phyloP scores from a whole-genome alignment of 2,329 filamentous ascomycete genomes.

The Calonectria pseudoreteaudii region DNA sequence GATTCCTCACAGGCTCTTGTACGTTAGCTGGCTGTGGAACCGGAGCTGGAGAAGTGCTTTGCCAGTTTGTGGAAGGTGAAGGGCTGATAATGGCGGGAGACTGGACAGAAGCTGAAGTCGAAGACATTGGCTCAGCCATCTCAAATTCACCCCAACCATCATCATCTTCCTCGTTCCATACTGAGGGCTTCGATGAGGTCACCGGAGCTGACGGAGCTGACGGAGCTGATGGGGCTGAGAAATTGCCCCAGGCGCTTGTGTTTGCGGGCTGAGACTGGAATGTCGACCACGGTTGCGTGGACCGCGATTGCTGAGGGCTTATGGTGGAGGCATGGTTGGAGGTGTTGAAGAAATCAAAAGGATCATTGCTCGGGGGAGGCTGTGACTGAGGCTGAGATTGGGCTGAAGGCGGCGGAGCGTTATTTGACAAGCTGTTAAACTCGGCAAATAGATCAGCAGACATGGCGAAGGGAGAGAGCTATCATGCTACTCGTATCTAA shows the following conservation, averaged over 20 bases:
- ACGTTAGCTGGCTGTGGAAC: conserved; percentile 15
- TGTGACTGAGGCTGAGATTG: conserved; percentile 22
- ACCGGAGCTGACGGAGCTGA: conserved; percentile 13
- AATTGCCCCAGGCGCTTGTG: conserved; percentile 33
- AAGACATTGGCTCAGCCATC: conserved; percentile 56
- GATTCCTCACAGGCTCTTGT: conserved; percentile 29
- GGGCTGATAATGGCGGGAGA: background rate
- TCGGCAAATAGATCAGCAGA: conserved; percentile 75
- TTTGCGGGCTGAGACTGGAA: conserved; percentile 40
- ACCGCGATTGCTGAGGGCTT: conserved; percentile 36
- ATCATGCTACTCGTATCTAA: conserved; percentile 27
- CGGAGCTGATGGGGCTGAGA: conserved; percentile 22
- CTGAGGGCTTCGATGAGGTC: conserved; percentile 25
- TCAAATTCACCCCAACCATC: conserved; percentile 79
- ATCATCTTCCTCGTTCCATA: conserved; percentile 61
- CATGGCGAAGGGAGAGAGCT: conserved; percentile 55
- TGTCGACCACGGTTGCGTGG: conserved; percentile 48
- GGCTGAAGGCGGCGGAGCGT: conserved; percentile 43
- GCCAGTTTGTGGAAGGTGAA: conserved; percentile 30
- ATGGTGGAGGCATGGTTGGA: conserved; percentile 28
- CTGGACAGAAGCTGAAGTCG: conserved; percentile 29
- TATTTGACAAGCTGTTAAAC: conserved; percentile 64
- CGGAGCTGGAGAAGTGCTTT: conserved; percentile 22
- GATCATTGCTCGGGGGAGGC: conserved; percentile 38
- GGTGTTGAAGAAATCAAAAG: conserved; percentile 41